Conservation (phyloP, 768 basidiomycete species). For the Hygrophorus pudorinus region DNA sequence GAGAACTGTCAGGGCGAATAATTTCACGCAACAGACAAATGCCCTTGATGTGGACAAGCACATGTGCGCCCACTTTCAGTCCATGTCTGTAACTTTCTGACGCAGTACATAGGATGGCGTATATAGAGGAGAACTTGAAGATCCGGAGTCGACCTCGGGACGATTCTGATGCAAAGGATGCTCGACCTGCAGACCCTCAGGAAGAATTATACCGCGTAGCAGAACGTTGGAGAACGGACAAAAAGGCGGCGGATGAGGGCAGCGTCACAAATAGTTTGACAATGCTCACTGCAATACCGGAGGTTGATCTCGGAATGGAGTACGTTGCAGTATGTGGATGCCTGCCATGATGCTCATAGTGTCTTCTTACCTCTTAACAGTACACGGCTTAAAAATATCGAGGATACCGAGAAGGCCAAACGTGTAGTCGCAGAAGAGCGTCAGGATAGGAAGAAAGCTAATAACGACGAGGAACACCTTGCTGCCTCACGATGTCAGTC, state of each 20-base stretch:
- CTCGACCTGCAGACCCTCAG: constrained; percentile 52
- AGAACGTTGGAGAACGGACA: constrained; percentile 53
- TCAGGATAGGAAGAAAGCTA: constrained; percentile 42
- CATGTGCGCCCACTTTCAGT: constrained; percentile 52
- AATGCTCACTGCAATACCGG: constrained; percentile 97
- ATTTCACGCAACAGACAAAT: constrained; percentile 97
- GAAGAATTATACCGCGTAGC: constrained; percentile 71
- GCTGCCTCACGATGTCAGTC: constrained; percentile 78
- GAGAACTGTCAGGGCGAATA: constrained; percentile 70
- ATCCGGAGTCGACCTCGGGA: constrained; percentile 52
- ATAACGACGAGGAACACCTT: constrained; percentile 72
- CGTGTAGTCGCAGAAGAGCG: constrained; percentile 69
- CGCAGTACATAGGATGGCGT: constrained; percentile 73
- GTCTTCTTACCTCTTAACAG: constrained; percentile 28
- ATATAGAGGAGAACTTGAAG: constrained; percentile 90
- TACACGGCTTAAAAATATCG: constrained; percentile 86
- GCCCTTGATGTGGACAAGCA: constrained; percentile 96
- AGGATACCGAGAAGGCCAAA: constrained; percentile 96
- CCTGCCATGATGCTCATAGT: not conserved
- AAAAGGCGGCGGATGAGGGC: constrained; percentile 68
- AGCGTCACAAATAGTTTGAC: constrained; percentile 87
- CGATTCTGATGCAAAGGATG: constrained; percentile 27
- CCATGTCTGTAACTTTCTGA: not conserved
- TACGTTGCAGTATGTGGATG: constrained; percentile 31
- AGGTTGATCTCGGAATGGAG: constrained; percentile 99